These are phyloP conservation scores for Neckera pumila DNA, from an alignment of 225 moss, liverwort and hornwort species.

Conservation along the genomic window DNA sequence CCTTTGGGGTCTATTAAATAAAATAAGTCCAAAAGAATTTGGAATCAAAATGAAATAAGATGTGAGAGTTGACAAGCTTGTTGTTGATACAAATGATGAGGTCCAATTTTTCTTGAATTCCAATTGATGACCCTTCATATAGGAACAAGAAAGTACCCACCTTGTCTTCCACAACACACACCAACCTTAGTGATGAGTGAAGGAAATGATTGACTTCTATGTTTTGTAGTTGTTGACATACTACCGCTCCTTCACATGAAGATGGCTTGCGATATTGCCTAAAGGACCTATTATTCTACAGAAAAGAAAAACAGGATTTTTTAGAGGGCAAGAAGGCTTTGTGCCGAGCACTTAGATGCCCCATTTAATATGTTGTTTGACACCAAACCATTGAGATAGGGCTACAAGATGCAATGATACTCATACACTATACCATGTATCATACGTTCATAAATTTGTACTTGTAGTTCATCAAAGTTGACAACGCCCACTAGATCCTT, in stretches of 20 bases:
- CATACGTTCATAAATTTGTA: not conserved
- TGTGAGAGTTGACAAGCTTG: too few relatives aligned
- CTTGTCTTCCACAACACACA: accelerated
- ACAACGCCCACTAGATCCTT: not conserved
- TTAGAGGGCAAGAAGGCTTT: accelerated
- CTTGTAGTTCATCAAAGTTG: accelerated
- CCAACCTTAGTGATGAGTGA: not conserved
- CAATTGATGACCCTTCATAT: not conserved
- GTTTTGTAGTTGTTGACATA: not conserved
- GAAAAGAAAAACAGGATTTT: accelerated
- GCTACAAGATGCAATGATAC: not conserved
- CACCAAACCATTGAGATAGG: not conserved
- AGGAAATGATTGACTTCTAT: not conserved
- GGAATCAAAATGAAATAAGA: too few relatives aligned
- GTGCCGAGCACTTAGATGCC: accelerated
- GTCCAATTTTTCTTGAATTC: not conserved
- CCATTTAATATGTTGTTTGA: not conserved
- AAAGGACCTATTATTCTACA: not conserved
- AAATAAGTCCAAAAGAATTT: too few relatives aligned
- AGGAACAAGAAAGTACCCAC: accelerated
- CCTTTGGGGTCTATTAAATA: too few relatives aligned
- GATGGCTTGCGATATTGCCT: not conserved
- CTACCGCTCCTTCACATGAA: not conserved
- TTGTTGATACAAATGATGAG: too few relatives aligned
- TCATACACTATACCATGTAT: not conserved